These are phyloP conservation scores for Wickerhamiella cacticola DNA, from an alignment of 805 yeast species.

Conservation along the genomic window DNA sequence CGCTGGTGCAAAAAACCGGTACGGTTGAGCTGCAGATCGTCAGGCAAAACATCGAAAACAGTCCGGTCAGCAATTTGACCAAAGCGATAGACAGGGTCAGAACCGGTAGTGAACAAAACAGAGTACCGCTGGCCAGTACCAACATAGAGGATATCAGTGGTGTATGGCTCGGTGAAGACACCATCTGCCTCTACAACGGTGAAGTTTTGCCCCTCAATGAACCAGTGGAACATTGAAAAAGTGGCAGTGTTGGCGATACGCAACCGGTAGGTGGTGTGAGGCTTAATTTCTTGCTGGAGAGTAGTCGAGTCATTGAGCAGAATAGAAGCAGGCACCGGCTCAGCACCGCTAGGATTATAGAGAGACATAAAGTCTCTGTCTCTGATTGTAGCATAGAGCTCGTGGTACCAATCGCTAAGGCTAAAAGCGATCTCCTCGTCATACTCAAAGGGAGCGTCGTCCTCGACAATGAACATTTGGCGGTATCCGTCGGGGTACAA, in stretches of 20 bases:
- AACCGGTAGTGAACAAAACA: slow-evolving; percentile 62
- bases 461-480: slow-evolving; percentile 55
- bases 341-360: slow-evolving; percentile 95
- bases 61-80: slow-evolving; percentile 69
- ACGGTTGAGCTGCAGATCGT: slow-evolving; percentile 51
- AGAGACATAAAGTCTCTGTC: slow-evolving; percentile 45
- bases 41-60: slow-evolving; percentile 70
- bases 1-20: slow-evolving; percentile 45
- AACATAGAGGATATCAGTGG: slow-evolving; percentile 59
- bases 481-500: slow-evolving; percentile 83
- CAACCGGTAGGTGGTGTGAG: slow-evolving; percentile 75
- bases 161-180: slow-evolving; percentile 62
- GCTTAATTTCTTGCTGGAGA: slow-evolving; percentile 51
- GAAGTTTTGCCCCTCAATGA: slow-evolving; percentile 77
- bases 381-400: slow-evolving; percentile 37
- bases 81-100: slow-evolving; percentile 63
- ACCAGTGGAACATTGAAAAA: slow-evolving; percentile 78
- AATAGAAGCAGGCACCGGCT: slow-evolving; percentile 80
- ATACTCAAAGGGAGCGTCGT: slow-evolving; percentile 56
- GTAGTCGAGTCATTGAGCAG: slow-evolving; percentile 66
- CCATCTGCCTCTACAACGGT: slow-evolving; percentile 91
- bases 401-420: slow-evolving; percentile 84
- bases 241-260: slow-evolving; percentile 82
- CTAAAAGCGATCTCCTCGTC: slow-evolving; percentile 67
- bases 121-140: slow-evolving; percentile 89